Percentiles rank a stretch among this genome's conserved stretches.
Evolutionary conservation across 352 stramenopile genomes (phyloP).

Genomic region (Phytophthora pini): DNA sequence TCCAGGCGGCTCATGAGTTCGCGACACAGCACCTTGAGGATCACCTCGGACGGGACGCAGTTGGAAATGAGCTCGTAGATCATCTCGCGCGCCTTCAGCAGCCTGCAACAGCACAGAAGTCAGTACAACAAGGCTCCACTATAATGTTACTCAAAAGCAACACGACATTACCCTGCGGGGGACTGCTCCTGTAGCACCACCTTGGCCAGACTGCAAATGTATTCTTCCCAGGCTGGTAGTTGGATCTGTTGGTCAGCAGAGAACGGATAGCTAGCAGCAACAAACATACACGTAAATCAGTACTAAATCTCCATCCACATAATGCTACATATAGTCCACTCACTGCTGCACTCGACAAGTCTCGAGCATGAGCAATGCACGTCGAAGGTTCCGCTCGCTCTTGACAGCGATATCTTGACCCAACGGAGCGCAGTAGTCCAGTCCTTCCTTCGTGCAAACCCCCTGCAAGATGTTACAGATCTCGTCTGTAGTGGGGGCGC

Average conservation of each 20-base stretch:
- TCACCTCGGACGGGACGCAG: slow-evolving; percentile 98
- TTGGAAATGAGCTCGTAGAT: slow-evolving; percentile 99
- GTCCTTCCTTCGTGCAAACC: slow-evolving; percentile 92
- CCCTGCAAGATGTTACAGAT: slow-evolving; percentile 91
- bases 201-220: slow-evolving; percentile 94
- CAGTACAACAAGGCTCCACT: background rate
- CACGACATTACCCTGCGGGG: slow-evolving; percentile 75
- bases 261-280: slow-evolving; percentile 82
- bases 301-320: background rate
- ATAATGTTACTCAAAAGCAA: background rate
- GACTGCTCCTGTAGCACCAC: slow-evolving; percentile 97
- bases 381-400: slow-evolving; percentile 95
- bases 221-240: slow-evolving; percentile 97
- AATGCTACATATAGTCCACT: background rate
- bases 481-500: slow-evolving; percentile 91
- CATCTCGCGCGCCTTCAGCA: slow-evolving; percentile 96
- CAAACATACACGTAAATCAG: background rate
- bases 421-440: slow-evolving; percentile 90
- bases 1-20: slow-evolving; percentile 96
- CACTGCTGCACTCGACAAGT: slow-evolving; percentile 88
- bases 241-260: slow-evolving; percentile 81
- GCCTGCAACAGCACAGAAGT: slow-evolving; percentile 39
- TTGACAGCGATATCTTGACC: slow-evolving; percentile 92
- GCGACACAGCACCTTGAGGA: slow-evolving; percentile 92
- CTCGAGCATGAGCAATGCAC: slow-evolving; percentile 98